A percentile compares a stretch with the other conserved stretches of the same genome.
Evolutionary conservation across 495 filamentous ascomycete genomes (phyloP).

Genomic region (Tetracladium marchalianum): DNA sequence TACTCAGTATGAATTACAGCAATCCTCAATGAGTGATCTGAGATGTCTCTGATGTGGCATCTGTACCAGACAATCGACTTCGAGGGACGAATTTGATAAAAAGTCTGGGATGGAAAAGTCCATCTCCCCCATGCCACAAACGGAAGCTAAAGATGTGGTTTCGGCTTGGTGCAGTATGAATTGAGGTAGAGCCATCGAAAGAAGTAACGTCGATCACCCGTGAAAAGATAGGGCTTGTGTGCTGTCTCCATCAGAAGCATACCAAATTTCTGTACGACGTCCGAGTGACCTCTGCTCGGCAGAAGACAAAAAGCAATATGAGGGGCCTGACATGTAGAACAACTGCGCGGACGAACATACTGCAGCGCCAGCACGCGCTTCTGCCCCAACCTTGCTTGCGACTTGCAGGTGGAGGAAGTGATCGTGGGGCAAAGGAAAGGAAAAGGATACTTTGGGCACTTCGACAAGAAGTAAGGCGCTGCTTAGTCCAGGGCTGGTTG

Average conservation of each 20-base stretch:
- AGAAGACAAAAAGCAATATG: conserved; percentile 17
- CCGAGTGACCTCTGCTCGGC: conserved; percentile 7
- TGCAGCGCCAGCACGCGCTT: conserved; percentile 18
- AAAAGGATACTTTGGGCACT: neutral
- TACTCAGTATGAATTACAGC: no score
- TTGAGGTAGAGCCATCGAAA: conserved; percentile 15
- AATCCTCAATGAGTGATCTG: no score
- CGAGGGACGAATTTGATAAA: no score
- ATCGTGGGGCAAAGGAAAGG: conserved; percentile 12
- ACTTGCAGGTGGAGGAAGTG: conserved; percentile 8
- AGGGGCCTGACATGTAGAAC: conserved; percentile 12
- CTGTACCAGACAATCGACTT: no score
- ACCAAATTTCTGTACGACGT: conserved; percentile 18
- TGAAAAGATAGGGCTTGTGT: conserved; percentile 16
- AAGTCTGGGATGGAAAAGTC: neutral
- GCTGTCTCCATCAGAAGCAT: conserved; percentile 17
- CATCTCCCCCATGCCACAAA: conserved; percentile 12
- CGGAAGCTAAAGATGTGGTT: conserved; percentile 19
- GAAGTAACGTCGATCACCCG: conserved; percentile 22
- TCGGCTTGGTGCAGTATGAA: conserved; percentile 21
- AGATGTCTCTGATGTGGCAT: no score
- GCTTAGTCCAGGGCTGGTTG: no score
- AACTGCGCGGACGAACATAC: conserved; percentile 6
- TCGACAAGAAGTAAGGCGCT: neutral
- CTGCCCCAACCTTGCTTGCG: conserved; percentile 11